Conservation (phyloP, 148 eudicot species). For the Rhododendron ferrugineum region DNA sequence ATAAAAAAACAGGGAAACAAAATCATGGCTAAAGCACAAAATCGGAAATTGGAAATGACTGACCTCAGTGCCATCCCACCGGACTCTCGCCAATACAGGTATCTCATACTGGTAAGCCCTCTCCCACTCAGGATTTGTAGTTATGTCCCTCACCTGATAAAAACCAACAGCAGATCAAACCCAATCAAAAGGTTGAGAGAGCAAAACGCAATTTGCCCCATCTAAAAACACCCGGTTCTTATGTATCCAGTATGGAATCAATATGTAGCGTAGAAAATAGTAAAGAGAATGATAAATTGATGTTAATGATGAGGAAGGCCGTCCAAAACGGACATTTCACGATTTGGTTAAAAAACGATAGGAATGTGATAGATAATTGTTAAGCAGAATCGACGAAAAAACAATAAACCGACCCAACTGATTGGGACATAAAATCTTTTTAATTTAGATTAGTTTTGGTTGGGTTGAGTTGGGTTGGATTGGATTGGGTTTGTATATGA, state of each 20-base stretch:
- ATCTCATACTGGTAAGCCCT: slow-evolving; percentile 88
- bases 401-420: background rate
- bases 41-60: background rate
- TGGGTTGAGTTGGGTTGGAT: background rate
- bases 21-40: background rate
- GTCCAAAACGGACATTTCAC: background rate
- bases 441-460: background rate
- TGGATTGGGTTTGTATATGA: background rate
- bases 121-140: slow-evolving; percentile 89
- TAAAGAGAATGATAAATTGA: background rate
- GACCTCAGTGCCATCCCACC: slow-evolving; percentile 81
- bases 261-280: background rate
- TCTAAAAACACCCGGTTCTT: background rate
- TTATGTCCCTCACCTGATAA: slow-evolving; percentile 76
- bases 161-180: slow-evolving; percentile 7
- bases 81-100: slow-evolving; percentile 73
- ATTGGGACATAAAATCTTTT: background rate
- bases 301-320: background rate
- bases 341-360: background rate
- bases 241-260: background rate
- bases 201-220: background rate
- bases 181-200: background rate
- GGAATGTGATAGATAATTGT: background rate
- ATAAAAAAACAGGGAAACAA: background rate
- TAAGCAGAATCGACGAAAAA: background rate